A percentile compares a stretch with the other conserved stretches of the same genome.
phyloP scores from a whole-genome alignment of 345 rosid genomes.

The Excoecaria cochinchinensis region DNA sequence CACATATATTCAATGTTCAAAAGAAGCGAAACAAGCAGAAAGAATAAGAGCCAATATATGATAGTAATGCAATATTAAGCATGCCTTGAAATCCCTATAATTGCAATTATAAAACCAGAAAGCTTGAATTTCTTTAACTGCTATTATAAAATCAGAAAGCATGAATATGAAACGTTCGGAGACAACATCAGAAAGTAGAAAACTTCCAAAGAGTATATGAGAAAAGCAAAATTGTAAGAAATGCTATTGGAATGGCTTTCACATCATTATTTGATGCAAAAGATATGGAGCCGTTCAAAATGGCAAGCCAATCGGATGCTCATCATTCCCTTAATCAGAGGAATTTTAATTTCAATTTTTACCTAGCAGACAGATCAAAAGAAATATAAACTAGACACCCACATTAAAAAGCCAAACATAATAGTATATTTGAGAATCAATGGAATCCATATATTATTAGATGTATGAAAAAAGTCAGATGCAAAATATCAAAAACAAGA shows the following conservation, averaged over 20 bases:
- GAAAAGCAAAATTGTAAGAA: neutral
- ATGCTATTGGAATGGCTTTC: neutral
- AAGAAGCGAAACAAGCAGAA: neutral
- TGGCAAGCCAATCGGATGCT: neutral
- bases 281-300: neutral
- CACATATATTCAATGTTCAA: neutral
- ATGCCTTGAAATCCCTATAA: neutral
- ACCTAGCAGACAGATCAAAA: neutral
- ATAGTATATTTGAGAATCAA: neutral
- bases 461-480: neutral
- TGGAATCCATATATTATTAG: neutral
- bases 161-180: neutral
- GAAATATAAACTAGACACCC: neutral
- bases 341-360: neutral
- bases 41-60: neutral
- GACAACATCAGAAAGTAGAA: neutral
- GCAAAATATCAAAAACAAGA: conserved; percentile 1
- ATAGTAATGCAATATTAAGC: neutral
- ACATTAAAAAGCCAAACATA: neutral
- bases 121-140: neutral
- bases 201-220: neutral
- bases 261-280: neutral
- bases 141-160: neutral
- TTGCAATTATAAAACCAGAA: neutral
- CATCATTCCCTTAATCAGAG: neutral